These are phyloP conservation scores for Chloris gayana DNA, from an alignment of 176 grass and related monocot genomes.

Conservation along the genomic window DNA sequence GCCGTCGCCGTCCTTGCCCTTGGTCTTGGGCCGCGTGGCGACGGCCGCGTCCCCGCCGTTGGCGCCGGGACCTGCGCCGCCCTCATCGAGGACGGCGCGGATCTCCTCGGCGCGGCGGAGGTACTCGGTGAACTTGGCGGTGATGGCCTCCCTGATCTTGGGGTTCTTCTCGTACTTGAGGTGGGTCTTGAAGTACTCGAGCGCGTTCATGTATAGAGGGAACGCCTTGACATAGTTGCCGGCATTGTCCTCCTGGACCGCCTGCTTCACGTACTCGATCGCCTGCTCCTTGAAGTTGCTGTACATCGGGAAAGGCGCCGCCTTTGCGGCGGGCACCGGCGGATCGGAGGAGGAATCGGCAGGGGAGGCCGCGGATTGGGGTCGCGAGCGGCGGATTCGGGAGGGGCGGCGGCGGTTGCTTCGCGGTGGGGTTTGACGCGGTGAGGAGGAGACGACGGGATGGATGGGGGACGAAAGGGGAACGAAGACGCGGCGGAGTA, in stretches of 20 bases:
- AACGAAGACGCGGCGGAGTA: conserved; percentile 35
- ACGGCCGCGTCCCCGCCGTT: conserved; percentile 81
- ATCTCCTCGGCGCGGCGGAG: conserved; percentile 99
- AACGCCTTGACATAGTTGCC: conserved; percentile 98
- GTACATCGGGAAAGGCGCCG: conserved; percentile 68
- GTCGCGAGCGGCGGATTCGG: conserved; percentile 6
- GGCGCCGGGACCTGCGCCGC: conserved; percentile 50
- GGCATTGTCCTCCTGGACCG: conserved; percentile 96
- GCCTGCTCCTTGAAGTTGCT: conserved; percentile 99
- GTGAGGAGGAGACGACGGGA: conserved; percentile 25
- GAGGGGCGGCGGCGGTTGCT: conserved; percentile 39
- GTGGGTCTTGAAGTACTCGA: conserved; percentile 98
- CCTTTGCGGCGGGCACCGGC: conserved; percentile 44
- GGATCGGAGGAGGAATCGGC: conserved; percentile 31
- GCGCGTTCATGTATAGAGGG: conserved; percentile 98
- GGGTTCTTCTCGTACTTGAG: conserved; percentile 99
- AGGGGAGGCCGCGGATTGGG: not conserved
- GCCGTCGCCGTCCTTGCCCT: conserved; percentile 82
- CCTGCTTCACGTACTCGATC: conserved; percentile 98
- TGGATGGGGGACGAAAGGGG: conserved; percentile 25
- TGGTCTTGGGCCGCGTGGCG: conserved; percentile 87
- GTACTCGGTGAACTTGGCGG: conserved; percentile 97
- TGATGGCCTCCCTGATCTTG: conserved; percentile 98
- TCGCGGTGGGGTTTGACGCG: conserved; percentile 61
- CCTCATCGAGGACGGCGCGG: conserved; percentile 87